A percentile compares a stretch with the other conserved stretches of the same genome.
Evolutionary conservation across 805 yeast genomes (phyloP).

Genomic region (Metschnikowia baotianmanensis): DNA sequence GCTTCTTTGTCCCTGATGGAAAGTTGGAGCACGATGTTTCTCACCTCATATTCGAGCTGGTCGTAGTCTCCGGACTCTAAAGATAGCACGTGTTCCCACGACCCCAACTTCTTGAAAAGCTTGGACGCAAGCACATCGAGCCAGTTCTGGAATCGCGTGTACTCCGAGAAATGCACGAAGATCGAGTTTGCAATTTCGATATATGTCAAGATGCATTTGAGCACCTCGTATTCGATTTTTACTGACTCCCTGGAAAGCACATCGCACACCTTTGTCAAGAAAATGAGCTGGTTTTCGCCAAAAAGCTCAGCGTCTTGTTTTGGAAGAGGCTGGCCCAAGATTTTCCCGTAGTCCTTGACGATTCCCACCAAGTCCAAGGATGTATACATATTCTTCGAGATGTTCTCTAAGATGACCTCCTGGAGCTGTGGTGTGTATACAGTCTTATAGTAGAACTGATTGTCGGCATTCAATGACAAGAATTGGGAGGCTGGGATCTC

Average conservation of each 20-base stretch:
- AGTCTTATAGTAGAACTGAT: slow-evolving; percentile 48
- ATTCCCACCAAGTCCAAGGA: slow-evolving; percentile 35
- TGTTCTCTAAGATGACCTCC: slow-evolving; percentile 15
- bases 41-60: slow-evolving; percentile 40
- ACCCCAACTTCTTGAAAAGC: slow-evolving; percentile 24
- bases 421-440: slow-evolving; percentile 37
- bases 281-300: slow-evolving; percentile 19
- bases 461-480: slow-evolving; percentile 43
- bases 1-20: slow-evolving; percentile 29
- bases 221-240: slow-evolving; percentile 29
- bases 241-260: slow-evolving; percentile 22
- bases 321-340: slow-evolving; percentile 29
- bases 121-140: slow-evolving; percentile 16
- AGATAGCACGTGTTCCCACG: slow-evolving; percentile 25
- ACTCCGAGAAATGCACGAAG: slow-evolving; percentile 29
- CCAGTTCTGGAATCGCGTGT: slow-evolving; percentile 25
- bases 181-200: slow-evolving; percentile 33
- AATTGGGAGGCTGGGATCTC: slow-evolving; percentile 32
- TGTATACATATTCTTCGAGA: slow-evolving; percentile 25
- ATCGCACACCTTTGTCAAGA: slow-evolving; percentile 32
- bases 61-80: slow-evolving; percentile 18
- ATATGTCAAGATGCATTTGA: slow-evolving; percentile 35
- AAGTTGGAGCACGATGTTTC: slow-evolving; percentile 43
- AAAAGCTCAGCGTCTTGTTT: slow-evolving; percentile 24
- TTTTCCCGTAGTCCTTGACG: slow-evolving; percentile 39